Conservation (phyloP, 345 rosid genomes). For the Litchi chinensis region DNA sequence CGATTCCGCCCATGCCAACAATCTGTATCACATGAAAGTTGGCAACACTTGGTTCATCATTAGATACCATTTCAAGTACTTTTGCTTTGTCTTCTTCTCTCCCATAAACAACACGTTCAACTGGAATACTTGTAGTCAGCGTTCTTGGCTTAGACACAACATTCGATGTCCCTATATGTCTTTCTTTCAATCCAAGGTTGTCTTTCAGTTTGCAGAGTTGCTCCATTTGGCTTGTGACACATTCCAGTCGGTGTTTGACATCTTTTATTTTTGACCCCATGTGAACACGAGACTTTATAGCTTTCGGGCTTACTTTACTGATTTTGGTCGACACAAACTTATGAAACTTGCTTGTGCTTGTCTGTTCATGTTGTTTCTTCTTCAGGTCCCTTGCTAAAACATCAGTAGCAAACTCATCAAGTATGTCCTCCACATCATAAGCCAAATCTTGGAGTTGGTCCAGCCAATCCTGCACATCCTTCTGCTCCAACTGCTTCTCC, state of each 20-base stretch:
- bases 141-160: not conserved
- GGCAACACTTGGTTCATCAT: too few species aligned
- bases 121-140: not conserved
- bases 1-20: too few species aligned
- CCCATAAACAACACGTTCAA: too few species aligned
- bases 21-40: too few species aligned
- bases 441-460: not conserved
- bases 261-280: too few species aligned
- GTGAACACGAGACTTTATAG: too few species aligned
- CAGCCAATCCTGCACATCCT: not conserved
- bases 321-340: too few species aligned
- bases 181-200: not conserved
- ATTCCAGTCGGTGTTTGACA: too few species aligned
- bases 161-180: not conserved
- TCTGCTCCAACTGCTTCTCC: not conserved
- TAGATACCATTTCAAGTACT: too few species aligned
- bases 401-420: not conserved
- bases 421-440: constrained; percentile 11
- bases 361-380: not conserved
- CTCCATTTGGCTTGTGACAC: too few species aligned
- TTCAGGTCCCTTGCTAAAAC: not conserved
- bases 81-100: too few species aligned
- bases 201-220: not conserved
- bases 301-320: too few species aligned
- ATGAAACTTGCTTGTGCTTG: not conserved